phyloP scores from a whole-genome alignment of 2,329 filamentous ascomycete species.

The Pseudocercospora fijiensis region DNA sequence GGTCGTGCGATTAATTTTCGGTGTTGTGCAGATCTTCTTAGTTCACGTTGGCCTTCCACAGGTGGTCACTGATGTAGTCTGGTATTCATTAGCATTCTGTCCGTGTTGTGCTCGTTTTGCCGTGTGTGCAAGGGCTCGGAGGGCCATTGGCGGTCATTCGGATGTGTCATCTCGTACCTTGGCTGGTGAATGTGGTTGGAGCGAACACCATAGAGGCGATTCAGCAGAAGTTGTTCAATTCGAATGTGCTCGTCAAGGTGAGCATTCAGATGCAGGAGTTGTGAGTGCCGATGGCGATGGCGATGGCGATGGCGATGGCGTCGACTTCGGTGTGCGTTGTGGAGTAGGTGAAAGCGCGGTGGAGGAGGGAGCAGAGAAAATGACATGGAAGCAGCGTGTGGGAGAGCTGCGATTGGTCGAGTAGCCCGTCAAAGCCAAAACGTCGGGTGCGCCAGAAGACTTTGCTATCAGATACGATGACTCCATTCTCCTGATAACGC shows the following conservation, averaged over 20 bases:
- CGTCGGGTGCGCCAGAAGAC: background rate
- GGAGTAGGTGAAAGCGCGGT: constrained; percentile 2
- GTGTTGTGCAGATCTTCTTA: constrained; percentile 43
- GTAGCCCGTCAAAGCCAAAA: background rate
- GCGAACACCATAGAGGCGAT: constrained; percentile 47
- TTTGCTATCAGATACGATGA: background rate
- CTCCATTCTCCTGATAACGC: background rate
- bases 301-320: background rate
- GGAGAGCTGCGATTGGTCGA: background rate
- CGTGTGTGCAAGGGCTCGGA: too few species aligned
- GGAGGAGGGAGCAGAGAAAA: background rate
- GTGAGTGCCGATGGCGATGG: background rate
- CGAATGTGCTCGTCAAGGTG: constrained; percentile 37
- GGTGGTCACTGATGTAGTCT: constrained; percentile 67
- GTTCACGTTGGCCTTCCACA: constrained; percentile 67
- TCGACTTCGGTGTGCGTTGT: background rate
- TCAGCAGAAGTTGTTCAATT: constrained; percentile 1
- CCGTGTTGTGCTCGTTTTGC: background rate
- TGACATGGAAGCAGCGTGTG: background rate
- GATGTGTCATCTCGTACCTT: constrained; percentile 44
- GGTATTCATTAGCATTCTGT: background rate
- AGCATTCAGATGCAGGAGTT: background rate
- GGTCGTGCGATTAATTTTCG: constrained; percentile 26
- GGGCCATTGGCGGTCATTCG: background rate
- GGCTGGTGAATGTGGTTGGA: constrained; percentile 54